Conservation (phyloP, 2,329 filamentous ascomycete species). For the Talaromyces albobiverticillius region DNA sequence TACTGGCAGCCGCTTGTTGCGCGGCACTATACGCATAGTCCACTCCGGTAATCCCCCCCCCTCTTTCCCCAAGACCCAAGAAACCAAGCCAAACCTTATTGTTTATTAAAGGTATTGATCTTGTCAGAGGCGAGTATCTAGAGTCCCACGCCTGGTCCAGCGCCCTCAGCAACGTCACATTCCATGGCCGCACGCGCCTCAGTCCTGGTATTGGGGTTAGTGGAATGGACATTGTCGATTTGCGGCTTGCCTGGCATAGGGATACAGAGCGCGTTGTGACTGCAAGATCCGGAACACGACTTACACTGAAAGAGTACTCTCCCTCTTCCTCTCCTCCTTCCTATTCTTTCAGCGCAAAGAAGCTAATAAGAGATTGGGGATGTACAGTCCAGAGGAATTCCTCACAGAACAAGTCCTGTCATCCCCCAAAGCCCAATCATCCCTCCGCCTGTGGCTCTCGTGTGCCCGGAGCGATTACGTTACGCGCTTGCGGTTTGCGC, state of each 20-base stretch:
- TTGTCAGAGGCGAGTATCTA: slow-evolving; percentile 18
- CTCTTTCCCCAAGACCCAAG: neutral
- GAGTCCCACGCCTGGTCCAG: slow-evolving; percentile 19
- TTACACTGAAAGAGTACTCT: slow-evolving; percentile 22
- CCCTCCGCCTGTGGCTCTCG: slow-evolving; percentile 25
- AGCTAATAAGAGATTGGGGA: neutral
- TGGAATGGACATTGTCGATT: slow-evolving; percentile 21
- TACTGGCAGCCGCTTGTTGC: slow-evolving; percentile 27
- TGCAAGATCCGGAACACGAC: slow-evolving; percentile 19
- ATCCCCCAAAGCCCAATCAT: slow-evolving; percentile 18
- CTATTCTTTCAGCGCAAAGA: too few species aligned
- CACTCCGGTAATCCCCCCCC: slow-evolving; percentile 19
- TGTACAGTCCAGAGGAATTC: slow-evolving; percentile 20
- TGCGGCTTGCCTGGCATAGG: slow-evolving; percentile 22
- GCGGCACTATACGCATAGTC: slow-evolving; percentile 23
- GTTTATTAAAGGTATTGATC: neutral
- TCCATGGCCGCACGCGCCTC: slow-evolving; percentile 20
- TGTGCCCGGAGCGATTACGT: slow-evolving; percentile 23
- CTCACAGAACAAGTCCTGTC: slow-evolving; percentile 18
- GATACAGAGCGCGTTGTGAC: slow-evolving; percentile 22
- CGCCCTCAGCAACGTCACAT: slow-evolving; percentile 17
- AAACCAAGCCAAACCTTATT: too few species aligned
- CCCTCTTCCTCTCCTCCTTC: too few species aligned
- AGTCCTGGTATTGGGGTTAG: slow-evolving; percentile 19
- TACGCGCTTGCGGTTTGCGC: slow-evolving; percentile 24